Conservation (phyloP, 1,139 yeast genomes). For the Scheffersomyces cryptocercus region DNA sequence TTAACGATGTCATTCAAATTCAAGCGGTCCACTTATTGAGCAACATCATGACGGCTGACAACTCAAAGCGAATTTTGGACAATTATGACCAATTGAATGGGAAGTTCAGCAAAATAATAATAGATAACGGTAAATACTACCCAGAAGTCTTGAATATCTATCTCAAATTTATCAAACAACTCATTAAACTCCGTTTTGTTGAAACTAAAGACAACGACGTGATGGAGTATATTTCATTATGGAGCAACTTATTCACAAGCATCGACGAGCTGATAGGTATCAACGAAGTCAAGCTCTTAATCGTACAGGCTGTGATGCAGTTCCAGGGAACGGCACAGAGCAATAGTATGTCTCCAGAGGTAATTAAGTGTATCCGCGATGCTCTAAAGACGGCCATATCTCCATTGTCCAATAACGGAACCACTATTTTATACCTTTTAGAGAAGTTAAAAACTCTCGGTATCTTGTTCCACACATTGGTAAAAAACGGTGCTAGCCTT, state of each 20-base stretch:
- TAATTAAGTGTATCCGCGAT: slow-evolving; percentile 10
- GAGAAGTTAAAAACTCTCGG: slow-evolving; percentile 36
- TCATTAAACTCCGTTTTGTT: slow-evolving; percentile 18
- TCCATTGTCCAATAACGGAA: slow-evolving; percentile 3
- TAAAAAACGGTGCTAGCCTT: background rate
- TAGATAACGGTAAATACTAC: slow-evolving; percentile 40
- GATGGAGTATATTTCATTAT: slow-evolving; percentile 15
- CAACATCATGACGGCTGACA: slow-evolving; percentile 24
- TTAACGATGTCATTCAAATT: slow-evolving; percentile 39
- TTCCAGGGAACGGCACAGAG: slow-evolving; percentile 1
- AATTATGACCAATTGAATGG: slow-evolving; percentile 13
- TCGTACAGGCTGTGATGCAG: slow-evolving; percentile 15
- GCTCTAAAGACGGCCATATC: slow-evolving; percentile 7
- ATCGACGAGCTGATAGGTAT: background rate
- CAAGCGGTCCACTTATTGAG: slow-evolving; percentile 41
- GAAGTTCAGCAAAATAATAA: slow-evolving; percentile 25
- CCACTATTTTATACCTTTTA: slow-evolving; percentile 12
- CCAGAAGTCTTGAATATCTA: slow-evolving; percentile 31
- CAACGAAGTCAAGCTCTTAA: slow-evolving; percentile 15
- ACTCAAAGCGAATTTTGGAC: slow-evolving; percentile 10
- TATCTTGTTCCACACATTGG: slow-evolving; percentile 17
- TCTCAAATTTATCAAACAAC: slow-evolving; percentile 32
- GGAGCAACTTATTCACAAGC: slow-evolving; percentile 15
- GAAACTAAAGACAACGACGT: slow-evolving; percentile 10
- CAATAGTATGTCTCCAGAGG: slow-evolving; percentile 2